These are phyloP conservation scores for Oryza nivara DNA, from an alignment of 176 grass and related monocot genomes.

Conservation along the genomic window DNA sequence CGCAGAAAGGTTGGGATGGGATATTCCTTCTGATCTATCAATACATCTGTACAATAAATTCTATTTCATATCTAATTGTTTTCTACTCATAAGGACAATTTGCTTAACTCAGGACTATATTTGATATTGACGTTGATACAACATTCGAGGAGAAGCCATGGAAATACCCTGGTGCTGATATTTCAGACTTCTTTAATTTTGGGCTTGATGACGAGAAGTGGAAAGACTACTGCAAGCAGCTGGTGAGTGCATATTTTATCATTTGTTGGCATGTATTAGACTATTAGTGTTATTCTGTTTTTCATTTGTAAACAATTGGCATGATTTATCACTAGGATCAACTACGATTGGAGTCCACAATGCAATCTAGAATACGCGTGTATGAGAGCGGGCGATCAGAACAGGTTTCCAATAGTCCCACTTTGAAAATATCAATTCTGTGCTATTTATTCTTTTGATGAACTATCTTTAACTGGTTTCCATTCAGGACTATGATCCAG, in stretches of 20 bases:
- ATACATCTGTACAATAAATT: slow-evolving; percentile 20
- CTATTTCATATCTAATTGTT: slow-evolving; percentile 14
- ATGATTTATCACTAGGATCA: slow-evolving; percentile 69
- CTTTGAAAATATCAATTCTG: slow-evolving; percentile 18
- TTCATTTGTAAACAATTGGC: slow-evolving; percentile 22
- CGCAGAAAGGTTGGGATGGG: neutral
- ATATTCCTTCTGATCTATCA: neutral
- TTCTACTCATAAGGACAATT: slow-evolving; percentile 10
- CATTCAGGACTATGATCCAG: slow-evolving; percentile 89
- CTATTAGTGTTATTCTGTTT: neutral
- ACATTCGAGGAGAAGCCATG: slow-evolving; percentile 99
- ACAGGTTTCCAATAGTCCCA: slow-evolving; percentile 53
- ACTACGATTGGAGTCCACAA: slow-evolving; percentile 88
- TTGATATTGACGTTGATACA: slow-evolving; percentile 81
- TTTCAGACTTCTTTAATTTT: slow-evolving; percentile 95
- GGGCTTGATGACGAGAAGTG: slow-evolving; percentile 87
- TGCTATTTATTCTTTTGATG: slow-evolving; percentile 18
- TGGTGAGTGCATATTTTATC: slow-evolving; percentile 59
- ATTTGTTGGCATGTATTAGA: slow-evolving; percentile 3
- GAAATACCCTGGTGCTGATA: slow-evolving; percentile 84
- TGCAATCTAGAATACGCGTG: slow-evolving; percentile 99
- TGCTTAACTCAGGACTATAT: slow-evolving; percentile 71
- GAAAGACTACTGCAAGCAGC: slow-evolving; percentile 94
- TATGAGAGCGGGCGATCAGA: slow-evolving; percentile 97
- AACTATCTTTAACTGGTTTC: slow-evolving; percentile 40